A percentile compares a stretch with the other conserved stretches of the same genome.
Conservation (phyloP, 129 eudicot species). For the Centaurea solstitialis region DNA sequence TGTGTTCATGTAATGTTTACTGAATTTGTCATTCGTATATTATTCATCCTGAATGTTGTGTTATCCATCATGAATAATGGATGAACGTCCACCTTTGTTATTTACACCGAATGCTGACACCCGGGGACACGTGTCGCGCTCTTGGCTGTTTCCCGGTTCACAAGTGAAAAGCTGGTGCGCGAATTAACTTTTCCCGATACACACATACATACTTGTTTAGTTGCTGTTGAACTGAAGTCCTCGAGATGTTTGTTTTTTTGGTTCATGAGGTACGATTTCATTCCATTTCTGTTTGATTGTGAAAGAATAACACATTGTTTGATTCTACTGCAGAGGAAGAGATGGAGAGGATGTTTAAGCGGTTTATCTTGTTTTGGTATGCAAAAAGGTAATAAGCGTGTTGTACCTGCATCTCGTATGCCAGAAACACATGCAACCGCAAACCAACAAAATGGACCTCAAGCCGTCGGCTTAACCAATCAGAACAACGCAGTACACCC, state of each 20-base stretch:
- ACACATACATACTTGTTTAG: no score
- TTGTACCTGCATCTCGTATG: slow-evolving; percentile 87
- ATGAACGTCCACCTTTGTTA: no score
- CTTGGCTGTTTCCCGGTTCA: no score
- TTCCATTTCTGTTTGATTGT: not conserved
- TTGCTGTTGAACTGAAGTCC: no score
- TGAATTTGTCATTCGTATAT: no score
- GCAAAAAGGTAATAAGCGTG: slow-evolving; percentile 92
- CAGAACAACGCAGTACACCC: slow-evolving; percentile 54
- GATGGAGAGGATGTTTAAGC: slow-evolving; percentile 89
- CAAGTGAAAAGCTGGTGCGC: no score
- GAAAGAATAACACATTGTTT: not conserved
- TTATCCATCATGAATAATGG: no score
- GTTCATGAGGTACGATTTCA: not conserved
- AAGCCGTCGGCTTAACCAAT: slow-evolving; percentile 58
- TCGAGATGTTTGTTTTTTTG: not conserved
- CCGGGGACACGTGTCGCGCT: no score
- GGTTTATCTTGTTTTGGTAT: slow-evolving; percentile 84
- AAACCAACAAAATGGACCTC: slow-evolving; percentile 75
- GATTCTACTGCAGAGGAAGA: slow-evolving; percentile 66
- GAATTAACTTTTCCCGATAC: no score
- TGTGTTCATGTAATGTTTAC: no score
- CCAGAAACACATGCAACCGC: slow-evolving; percentile 57
- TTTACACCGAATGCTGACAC: no score
- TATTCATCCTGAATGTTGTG: no score